These are phyloP conservation scores for Capsella rubella DNA, from an alignment of 441 rosid genomes.

Conservation along the genomic window DNA sequence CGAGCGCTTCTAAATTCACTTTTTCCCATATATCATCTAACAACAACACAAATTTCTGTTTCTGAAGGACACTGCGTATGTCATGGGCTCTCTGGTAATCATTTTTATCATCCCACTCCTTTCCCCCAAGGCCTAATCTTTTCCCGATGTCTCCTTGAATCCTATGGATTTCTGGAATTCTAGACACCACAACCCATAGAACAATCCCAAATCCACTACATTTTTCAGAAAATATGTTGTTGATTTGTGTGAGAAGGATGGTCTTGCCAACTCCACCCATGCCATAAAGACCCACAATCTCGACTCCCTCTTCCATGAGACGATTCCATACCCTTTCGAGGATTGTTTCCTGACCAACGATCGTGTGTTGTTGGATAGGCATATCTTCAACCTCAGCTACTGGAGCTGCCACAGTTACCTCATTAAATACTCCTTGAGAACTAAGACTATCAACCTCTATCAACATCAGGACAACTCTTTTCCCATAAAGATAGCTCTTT, in stretches of 20 bases:
- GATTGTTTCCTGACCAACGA: slow-evolving; percentile 32
- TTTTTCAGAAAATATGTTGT: slow-evolving; percentile 12
- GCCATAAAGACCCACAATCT: slow-evolving; percentile 28
- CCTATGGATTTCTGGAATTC: background rate
- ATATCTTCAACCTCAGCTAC: slow-evolving; percentile 9
- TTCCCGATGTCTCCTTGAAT: slow-evolving; percentile 4
- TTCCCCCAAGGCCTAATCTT: background rate
- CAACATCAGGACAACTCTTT: slow-evolving; percentile 6
- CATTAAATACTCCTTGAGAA: slow-evolving; percentile 23
- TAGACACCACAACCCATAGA: slow-evolving; percentile 27
- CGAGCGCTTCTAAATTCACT: background rate
- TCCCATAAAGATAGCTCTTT: slow-evolving; percentile 3
- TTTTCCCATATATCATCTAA: slow-evolving; percentile 11
- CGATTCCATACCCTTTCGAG: slow-evolving; percentile 10
- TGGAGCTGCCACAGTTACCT: background rate
- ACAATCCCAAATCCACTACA: slow-evolving; percentile 3
- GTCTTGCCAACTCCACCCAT: slow-evolving; percentile 39
- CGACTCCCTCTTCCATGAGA: background rate
- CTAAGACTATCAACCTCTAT: slow-evolving; percentile 16
- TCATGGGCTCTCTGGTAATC: background rate
- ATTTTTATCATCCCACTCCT: background rate
- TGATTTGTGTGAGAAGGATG: slow-evolving; percentile 19
- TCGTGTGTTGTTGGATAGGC: slow-evolving; percentile 17
- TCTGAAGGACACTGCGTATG: background rate
- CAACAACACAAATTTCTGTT: background rate